These are phyloP conservation scores for Pyrenula aspistea DNA, from an alignment of 495 filamentous ascomycete genomes.

Conservation along the genomic window DNA sequence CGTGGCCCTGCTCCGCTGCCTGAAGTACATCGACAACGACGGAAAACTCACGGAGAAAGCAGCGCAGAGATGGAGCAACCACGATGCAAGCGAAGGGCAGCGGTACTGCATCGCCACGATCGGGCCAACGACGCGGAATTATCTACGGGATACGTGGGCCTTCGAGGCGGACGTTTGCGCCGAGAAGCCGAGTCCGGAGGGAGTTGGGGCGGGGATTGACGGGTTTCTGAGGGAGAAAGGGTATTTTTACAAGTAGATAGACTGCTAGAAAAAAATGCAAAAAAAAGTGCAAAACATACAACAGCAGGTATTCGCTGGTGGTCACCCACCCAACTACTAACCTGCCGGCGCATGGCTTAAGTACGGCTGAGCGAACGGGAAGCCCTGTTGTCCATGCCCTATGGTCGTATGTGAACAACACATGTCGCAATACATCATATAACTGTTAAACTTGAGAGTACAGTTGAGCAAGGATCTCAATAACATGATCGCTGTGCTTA, in stretches of 20 bases:
- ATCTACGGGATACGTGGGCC: slow-evolving; percentile 52
- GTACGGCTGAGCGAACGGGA: no score
- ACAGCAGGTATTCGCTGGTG: no score
- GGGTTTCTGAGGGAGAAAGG: slow-evolving; percentile 29
- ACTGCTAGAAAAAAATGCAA: no score
- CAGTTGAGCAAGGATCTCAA: no score
- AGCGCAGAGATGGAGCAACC: not conserved
- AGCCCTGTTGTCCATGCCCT: no score
- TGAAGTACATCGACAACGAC: slow-evolving; percentile 42
- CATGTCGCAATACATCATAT: no score
- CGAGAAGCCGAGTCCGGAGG: slow-evolving; percentile 69
- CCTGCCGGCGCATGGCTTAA: no score
- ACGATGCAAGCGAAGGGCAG: not conserved
- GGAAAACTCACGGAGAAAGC: not conserved
- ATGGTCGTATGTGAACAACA: no score
- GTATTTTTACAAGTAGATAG: not conserved
- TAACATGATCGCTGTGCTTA: no score
- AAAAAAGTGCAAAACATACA: no score
- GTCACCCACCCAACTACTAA: no score
- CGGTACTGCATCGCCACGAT: slow-evolving; percentile 67
- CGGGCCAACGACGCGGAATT: slow-evolving; percentile 81
- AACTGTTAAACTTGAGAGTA: no score
- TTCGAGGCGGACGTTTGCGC: slow-evolving; percentile 76
- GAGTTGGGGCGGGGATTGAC: slow-evolving; percentile 57
- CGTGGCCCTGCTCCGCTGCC: slow-evolving; percentile 59